Conservation (phyloP, 2,329 filamentous ascomycete species). For the Colletotrichum salicis region DNA sequence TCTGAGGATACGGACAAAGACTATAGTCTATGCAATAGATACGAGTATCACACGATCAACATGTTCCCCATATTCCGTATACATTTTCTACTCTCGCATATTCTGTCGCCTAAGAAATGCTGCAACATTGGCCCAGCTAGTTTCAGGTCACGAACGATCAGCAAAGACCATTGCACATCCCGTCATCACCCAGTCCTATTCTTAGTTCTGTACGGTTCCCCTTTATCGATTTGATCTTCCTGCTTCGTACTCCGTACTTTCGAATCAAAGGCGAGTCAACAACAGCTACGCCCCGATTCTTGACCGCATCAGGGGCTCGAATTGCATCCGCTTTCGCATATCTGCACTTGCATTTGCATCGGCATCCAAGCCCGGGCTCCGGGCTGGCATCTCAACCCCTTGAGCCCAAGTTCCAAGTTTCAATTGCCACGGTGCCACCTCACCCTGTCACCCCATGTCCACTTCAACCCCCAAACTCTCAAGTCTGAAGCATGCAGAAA, state of each 20-base stretch:
- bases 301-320: not conserved
- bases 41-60: constrained; percentile 7
- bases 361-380: not conserved
- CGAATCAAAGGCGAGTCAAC: not conserved
- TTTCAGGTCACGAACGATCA: constrained; percentile 22
- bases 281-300: not conserved
- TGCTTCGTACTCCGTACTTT: not conserved
- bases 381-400: not conserved
- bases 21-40: not conserved
- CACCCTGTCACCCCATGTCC: not conserved
- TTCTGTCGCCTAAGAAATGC: not conserved
- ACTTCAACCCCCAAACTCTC: constrained; percentile 5
- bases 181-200: constrained; percentile 1
- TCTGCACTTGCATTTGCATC: not conserved
- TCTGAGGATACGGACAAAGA: not conserved
- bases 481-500: constrained; percentile 17
- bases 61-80: constrained; percentile 1
- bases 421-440: not conserved
- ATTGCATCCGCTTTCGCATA: not conserved
- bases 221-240: not conserved
- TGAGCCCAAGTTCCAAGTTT: not conserved
- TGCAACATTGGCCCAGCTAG: constrained; percentile 17
- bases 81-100: not conserved
- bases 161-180: not conserved
- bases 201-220: not conserved